Evolutionary conservation across 805 yeast genomes (phyloP).

Genomic region (Candida fluviatilis): DNA sequence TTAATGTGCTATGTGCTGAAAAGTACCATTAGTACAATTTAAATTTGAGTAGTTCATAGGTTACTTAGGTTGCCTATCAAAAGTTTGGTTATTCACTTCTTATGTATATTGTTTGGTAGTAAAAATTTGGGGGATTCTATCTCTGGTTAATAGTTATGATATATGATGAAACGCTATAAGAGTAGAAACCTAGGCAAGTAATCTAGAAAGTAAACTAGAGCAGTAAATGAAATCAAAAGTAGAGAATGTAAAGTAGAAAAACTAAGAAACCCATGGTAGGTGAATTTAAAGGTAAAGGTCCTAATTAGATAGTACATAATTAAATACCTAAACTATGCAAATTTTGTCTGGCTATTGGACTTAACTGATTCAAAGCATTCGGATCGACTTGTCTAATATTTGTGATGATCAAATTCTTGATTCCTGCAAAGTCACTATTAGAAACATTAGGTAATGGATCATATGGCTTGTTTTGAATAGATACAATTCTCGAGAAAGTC

Average conservation of each 20-base stretch:
- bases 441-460: slow-evolving; percentile 66
- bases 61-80: not conserved
- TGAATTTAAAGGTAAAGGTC: no score
- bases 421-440: slow-evolving; percentile 28
- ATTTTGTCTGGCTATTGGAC: slow-evolving; percentile 4
- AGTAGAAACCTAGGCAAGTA: no score
- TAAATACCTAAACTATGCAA: slow-evolving; percentile 10
- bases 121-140: not conserved
- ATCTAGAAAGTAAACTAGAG: no score
- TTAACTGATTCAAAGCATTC: slow-evolving; percentile 23
- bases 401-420: slow-evolving; percentile 21
- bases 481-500: slow-evolving; percentile 67
- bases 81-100: not conserved
- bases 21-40: no score
- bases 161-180: no score
- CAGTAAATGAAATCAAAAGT: no score
- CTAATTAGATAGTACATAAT: no score
- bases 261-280: not conserved
- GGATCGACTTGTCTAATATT: slow-evolving; percentile 25
- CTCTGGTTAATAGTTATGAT: slow-evolving; percentile 1
- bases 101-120: not conserved
- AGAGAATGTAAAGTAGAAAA: not conserved
- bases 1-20: no score
- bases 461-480: slow-evolving; percentile 54
- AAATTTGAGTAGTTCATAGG: no score